Percentiles rank a stretch among this genome's conserved stretches.
Conservation (phyloP, 352 stramenopile genomes). For the Pelagophyceae sp. region DNA sequence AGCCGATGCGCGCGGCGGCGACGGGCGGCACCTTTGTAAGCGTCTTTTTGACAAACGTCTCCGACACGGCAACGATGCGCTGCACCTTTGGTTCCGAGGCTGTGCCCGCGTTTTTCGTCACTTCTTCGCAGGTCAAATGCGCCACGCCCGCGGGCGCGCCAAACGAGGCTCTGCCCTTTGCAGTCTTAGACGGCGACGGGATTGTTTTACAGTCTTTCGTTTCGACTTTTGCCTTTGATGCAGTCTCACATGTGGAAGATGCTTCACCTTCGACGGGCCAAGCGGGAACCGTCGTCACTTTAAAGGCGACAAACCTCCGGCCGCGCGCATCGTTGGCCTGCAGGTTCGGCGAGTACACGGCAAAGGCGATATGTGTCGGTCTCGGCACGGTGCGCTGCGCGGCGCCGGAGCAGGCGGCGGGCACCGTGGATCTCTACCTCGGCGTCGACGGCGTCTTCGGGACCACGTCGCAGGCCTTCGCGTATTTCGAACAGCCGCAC, state of each 20-base stretch:
- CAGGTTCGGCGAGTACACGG: not conserved
- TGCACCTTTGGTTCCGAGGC: slow-evolving; percentile 15
- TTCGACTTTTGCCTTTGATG: not conserved
- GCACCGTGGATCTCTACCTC: not conserved
- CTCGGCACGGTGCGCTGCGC: not conserved
- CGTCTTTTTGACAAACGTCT: slow-evolving; percentile 2
- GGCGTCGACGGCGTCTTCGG: not conserved
- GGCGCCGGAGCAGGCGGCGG: too few species aligned
- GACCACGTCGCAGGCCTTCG: not conserved
- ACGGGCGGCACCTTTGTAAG: slow-evolving; percentile 6
- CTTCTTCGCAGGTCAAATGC: not conserved
- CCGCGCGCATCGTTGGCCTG: not conserved
- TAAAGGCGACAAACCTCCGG: not conserved
- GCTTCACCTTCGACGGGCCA: too few species aligned
- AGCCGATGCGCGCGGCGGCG: not conserved
- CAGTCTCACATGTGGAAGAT: not conserved
- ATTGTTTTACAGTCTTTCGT: too few species aligned
- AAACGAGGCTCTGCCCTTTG: not conserved
- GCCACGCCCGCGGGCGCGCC: not conserved
- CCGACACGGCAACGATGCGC: not conserved
- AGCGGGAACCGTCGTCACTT: not conserved
- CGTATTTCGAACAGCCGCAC: too few species aligned
- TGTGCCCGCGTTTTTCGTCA: not conserved
- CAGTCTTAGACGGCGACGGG: not conserved
- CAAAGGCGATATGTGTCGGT: not conserved